Base-by-base conservation (phyloP, 2,329 filamentous ascomycete genomes). In the Cercospora janseana region DNA sequence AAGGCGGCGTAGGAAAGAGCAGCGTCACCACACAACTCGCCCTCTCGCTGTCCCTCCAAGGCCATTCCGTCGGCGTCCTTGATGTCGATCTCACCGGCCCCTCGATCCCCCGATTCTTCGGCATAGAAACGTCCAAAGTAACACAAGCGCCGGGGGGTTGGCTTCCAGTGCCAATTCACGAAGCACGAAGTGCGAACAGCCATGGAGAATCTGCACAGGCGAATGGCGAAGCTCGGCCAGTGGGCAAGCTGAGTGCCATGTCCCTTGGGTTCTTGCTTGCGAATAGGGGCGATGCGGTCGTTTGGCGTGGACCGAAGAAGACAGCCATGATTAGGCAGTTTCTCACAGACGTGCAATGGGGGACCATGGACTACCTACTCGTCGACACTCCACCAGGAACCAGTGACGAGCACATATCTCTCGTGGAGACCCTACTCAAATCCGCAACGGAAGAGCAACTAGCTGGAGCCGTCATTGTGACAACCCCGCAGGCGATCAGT, bases 321-420 rank as follows among this genome's bases (percentile, higher is more conserved):
- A 98, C 93, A 4, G 93, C 93, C 43, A 98, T 98, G 93, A 89
- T 98, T 51, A 83, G 91, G 31, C 93, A 98, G 69, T 98, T 98
- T 66, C 76, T 98, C 21, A 86, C 87, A 1, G 91, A 96, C 65
- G 91, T 96, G 4, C 78, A 88, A 23, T 97, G 93, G 93, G 80
- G 82, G 46, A 80, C 85, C 18, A 81, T 88, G n/a, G 92, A 97
- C 68, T 97, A 88, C 66, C 78, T 98, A 0, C 80, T 98, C 52
- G 88, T 98, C 64, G 93, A 98, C 70, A 98, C 93, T 3, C 93
- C 93, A 9, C 93, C 93, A 0, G 93, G 93, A 2, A 98, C 93
- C 2, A 93, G 87, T 53, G 93, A 98, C 70, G 93, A 98, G 71
- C 93, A 97, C 68, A 97, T 98, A 41, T 93, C 90, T 1, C 82